Evolutionary conservation across 306 rosid species (phyloP).

Genomic region (Carpinus fangiana): DNA sequence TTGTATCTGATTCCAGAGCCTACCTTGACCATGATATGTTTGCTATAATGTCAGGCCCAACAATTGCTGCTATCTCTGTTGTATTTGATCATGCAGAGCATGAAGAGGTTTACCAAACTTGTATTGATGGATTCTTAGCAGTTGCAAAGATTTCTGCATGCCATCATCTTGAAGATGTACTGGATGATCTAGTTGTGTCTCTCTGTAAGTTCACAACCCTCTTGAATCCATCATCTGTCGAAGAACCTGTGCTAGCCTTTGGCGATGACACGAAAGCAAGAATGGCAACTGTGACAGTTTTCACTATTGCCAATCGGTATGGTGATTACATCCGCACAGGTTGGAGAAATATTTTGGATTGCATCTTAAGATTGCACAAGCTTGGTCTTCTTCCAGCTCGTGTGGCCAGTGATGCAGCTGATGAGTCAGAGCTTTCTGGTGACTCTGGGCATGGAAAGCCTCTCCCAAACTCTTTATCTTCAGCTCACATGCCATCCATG

Average conservation of each 20-base stretch:
- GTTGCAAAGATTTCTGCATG: constrained; percentile 96
- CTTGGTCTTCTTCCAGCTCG: constrained; percentile 98
- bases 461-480: constrained; percentile 68
- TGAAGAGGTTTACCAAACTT: constrained; percentile 91
- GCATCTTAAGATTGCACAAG: constrained; percentile 91
- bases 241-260: constrained; percentile 90
- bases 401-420: constrained; percentile 96
- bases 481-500: constrained; percentile 73
- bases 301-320: constrained; percentile 90
- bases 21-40: constrained; percentile 95
- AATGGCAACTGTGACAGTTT: constrained; percentile 91
- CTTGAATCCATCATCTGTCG: constrained; percentile 77
- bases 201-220: constrained; percentile 97
- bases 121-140: constrained; percentile 92
- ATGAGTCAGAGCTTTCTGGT: constrained; percentile 77
- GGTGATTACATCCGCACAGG: constrained; percentile 96
- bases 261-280: constrained; percentile 97
- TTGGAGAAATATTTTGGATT: constrained; percentile 97
- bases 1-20: constrained; percentile 82
- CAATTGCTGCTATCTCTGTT: constrained; percentile 98
- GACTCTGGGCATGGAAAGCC: constrained; percentile 84
- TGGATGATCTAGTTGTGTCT: constrained; percentile 96
- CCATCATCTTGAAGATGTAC: constrained; percentile 98
- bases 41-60: constrained; percentile 96
- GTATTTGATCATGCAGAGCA: constrained; percentile 97